phyloP scores from a whole-genome alignment of 2,329 filamentous ascomycete genomes.

The Exophiala lecanii-corni region DNA sequence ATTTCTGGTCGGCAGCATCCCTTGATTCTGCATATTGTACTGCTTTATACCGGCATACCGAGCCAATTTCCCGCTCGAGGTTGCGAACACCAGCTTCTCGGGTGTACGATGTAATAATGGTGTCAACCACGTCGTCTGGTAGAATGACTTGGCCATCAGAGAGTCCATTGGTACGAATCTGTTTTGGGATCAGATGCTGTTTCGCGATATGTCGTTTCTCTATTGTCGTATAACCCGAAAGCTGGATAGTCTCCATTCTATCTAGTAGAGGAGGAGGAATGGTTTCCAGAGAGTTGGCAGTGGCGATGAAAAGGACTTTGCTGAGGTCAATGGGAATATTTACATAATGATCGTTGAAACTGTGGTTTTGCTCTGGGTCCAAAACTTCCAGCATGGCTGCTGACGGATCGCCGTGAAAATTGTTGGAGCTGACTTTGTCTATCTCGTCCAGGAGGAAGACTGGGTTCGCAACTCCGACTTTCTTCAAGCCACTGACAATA shows the following conservation, averaged over 20 bases:
- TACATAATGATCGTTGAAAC: slow-evolving; percentile 93
- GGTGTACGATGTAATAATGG: slow-evolving; percentile 94
- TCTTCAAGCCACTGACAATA: slow-evolving; percentile 88
- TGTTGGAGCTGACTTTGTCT: slow-evolving; percentile 88
- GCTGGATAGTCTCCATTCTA: slow-evolving; percentile 91
- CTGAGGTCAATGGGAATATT: slow-evolving; percentile 93
- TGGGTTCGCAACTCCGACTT: slow-evolving; percentile 91
- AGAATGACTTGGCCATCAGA: slow-evolving; percentile 69
- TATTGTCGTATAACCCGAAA: slow-evolving; percentile 92
- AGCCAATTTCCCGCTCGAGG: slow-evolving; percentile 89
- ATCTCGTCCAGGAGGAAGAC: slow-evolving; percentile 96
- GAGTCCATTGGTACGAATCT: slow-evolving; percentile 86
- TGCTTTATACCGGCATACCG: slow-evolving; percentile 89
- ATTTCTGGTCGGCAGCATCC: slow-evolving; percentile 56
- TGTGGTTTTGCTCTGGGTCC: slow-evolving; percentile 94
- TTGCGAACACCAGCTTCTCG: slow-evolving; percentile 95
- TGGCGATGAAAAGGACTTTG: slow-evolving; percentile 96
- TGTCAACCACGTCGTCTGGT: slow-evolving; percentile 79
- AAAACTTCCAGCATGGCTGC: slow-evolving; percentile 97
- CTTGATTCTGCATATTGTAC: slow-evolving; percentile 90
- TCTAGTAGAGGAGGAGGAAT: slow-evolving; percentile 92
- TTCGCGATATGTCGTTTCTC: slow-evolving; percentile 95
- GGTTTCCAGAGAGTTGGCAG: slow-evolving; percentile 89
- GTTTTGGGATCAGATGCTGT: slow-evolving; percentile 92
- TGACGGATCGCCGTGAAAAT: slow-evolving; percentile 90